Percentiles rank a stretch among this genome's conserved stretches.
Conservation (phyloP, 306 rosid species). For the Lagenaria siceraria region DNA sequence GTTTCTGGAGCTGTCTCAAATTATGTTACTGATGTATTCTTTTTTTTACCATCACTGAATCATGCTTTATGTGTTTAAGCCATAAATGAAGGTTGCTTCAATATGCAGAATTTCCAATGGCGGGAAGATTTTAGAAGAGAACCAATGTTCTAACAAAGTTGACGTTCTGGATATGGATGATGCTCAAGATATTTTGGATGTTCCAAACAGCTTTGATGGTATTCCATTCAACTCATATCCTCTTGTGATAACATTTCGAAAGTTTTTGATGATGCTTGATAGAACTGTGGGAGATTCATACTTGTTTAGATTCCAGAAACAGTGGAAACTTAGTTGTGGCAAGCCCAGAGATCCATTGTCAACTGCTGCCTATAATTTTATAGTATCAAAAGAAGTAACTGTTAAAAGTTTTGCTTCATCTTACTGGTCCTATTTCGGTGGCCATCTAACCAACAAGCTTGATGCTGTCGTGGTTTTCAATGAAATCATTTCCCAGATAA, state of each 20-base stretch:
- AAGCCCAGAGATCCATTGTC: conserved; percentile 15
- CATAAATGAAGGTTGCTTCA: background rate
- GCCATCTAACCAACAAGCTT: conserved; percentile 26
- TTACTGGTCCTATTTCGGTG: conserved; percentile 50
- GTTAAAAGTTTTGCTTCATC: conserved; percentile 32
- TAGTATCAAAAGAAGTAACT: conserved; percentile 38
- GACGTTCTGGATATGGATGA: conserved; percentile 23
- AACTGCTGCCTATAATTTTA: conserved; percentile 20
- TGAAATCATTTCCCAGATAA: conserved; percentile 50
- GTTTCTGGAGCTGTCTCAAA: background rate
- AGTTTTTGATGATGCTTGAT: conserved; percentile 64
- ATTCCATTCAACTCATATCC: conserved; percentile 36
- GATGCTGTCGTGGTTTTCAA: conserved; percentile 38
- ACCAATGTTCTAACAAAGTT: background rate
- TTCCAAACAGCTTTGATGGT: conserved; percentile 35
- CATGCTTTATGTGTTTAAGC: background rate
- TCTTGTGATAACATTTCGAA: conserved; percentile 48
- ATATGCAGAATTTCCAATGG: conserved; percentile 26
- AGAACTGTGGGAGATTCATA: conserved; percentile 48
- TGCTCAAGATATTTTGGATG: conserved; percentile 21
- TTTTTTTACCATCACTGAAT: background rate
- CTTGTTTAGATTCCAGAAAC: conserved; percentile 31
- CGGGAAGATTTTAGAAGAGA: conserved; percentile 9
- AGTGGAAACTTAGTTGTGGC: conserved; percentile 3
- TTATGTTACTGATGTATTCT: background rate